A percentile compares a stretch with the other conserved stretches of the same genome.
Conservation (phyloP, 2,329 filamentous ascomycete genomes). For the Pseudogymnoascus sp. region DNA sequence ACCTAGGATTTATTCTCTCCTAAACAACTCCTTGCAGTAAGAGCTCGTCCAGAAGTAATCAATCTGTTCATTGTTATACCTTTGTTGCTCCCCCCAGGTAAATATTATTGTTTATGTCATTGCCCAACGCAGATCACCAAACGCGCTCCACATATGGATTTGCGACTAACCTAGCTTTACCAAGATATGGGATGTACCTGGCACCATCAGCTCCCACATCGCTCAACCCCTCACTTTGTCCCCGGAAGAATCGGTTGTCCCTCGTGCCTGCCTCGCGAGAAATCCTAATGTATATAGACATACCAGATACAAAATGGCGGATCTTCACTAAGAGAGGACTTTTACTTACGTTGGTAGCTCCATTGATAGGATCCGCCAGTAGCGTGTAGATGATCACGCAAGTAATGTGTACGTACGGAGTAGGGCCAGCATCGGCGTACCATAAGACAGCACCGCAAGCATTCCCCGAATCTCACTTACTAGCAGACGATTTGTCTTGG, state of each 20-base stretch:
- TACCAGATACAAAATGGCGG: not conserved
- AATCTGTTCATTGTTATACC: not conserved
- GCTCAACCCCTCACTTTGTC: conserved; percentile 5
- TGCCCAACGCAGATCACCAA: not conserved
- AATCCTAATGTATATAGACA: not conserved
- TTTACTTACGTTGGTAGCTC: not conserved
- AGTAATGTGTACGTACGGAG: not conserved
- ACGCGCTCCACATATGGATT: conserved; percentile 8
- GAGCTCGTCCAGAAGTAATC: not conserved
- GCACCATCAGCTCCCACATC: conserved; percentile 1
- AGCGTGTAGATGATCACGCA: conserved; percentile 5
- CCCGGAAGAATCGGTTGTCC: conserved; percentile 7
- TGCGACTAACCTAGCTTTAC: conserved; percentile 6
- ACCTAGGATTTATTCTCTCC: not conserved
- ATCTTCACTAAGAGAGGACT: not conserved
- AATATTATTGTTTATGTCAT: conserved; percentile 9
- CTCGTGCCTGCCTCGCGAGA: conserved; percentile 6
- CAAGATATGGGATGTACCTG: conserved; percentile 1
- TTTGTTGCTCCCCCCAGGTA: not conserved
- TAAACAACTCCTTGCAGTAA: not conserved
- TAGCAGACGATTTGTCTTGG: not conserved
- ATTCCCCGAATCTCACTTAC: conserved; percentile 2
- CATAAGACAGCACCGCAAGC: not conserved
- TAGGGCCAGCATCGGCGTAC: not conserved
- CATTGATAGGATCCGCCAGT: conserved; percentile 5